Conservation (phyloP, 2,329 filamentous ascomycete species). For the Ascochyta clinopodiicola region DNA sequence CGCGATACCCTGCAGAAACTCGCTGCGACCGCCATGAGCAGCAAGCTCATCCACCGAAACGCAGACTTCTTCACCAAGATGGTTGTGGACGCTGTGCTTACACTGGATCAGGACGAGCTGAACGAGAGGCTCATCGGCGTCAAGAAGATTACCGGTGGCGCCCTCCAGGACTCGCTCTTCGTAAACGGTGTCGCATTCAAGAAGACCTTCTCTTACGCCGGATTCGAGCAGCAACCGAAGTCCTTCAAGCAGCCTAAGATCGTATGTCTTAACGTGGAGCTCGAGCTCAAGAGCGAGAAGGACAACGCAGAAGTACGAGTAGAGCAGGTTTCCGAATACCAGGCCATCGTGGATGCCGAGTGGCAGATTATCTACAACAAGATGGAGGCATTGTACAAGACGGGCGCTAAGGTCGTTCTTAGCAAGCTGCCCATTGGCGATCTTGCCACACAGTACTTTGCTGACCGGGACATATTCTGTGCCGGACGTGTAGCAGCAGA, state of each 20-base stretch:
- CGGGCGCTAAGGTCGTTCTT: constrained; percentile 94
- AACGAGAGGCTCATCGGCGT: constrained; percentile 98
- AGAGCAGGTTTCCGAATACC: constrained; percentile 98
- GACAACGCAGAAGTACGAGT: constrained; percentile 98
- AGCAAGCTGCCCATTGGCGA: constrained; percentile 98
- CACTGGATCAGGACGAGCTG: constrained; percentile 93
- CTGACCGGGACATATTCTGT: constrained; percentile 97
- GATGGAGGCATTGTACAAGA: constrained; percentile 91
- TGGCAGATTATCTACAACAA: constrained; percentile 99
- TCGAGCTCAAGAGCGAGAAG: constrained; percentile 98
- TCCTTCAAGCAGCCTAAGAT: constrained; percentile 94
- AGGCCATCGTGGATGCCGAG: constrained; percentile 98
- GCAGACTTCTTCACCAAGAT: constrained; percentile 96
- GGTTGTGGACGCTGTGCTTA: constrained; percentile 96
- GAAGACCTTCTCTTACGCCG: constrained; percentile 99
- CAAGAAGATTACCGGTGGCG: constrained; percentile 97
- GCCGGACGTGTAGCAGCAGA: constrained; percentile 89
- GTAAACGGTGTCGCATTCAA: constrained; percentile 99
- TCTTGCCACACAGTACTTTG: constrained; percentile 95
- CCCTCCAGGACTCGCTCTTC: constrained; percentile 93
- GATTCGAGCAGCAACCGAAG: constrained; percentile 99
- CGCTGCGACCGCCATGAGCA: constrained; percentile 96
- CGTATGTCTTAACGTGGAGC: constrained; percentile 94
- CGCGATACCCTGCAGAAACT: constrained; percentile 88
- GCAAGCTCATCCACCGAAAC: constrained; percentile 98